Conservation (phyloP, 805 yeast species). For the Wickerhamiella brachini region DNA sequence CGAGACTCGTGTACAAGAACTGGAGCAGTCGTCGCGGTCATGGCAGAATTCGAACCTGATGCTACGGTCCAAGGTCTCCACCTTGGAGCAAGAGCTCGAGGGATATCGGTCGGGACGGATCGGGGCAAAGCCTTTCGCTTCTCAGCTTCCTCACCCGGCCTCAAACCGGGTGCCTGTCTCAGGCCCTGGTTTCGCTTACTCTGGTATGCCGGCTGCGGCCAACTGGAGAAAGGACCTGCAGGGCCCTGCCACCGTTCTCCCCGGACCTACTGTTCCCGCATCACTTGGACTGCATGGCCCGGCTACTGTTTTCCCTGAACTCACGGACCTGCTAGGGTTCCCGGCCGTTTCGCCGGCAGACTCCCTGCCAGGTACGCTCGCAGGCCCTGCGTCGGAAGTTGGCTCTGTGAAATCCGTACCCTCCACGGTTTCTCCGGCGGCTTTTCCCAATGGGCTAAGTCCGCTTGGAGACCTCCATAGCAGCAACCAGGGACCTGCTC, state of each 20-base stretch:
- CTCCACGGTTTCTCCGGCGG: neutral
- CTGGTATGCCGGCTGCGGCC: neutral
- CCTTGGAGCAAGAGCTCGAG: slow-evolving; percentile 56
- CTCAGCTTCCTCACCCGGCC: neutral
- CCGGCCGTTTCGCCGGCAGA: neutral
- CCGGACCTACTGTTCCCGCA: neutral
- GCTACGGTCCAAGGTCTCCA: slow-evolving; percentile 59
- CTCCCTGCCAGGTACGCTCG: neutral
- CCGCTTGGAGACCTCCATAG: neutral
- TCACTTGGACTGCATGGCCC: slow-evolving; percentile 1
- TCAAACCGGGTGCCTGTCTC: neutral
- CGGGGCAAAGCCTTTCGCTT: neutral
- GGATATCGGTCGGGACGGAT: slow-evolving; percentile 32
- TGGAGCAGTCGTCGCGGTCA: slow-evolving; percentile 59
- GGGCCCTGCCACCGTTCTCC: neutral
- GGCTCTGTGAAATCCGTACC: neutral
- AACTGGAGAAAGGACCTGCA: neutral
- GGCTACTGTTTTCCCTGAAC: neutral
- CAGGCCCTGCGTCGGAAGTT: neutral
- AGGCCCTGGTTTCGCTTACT: neutral
- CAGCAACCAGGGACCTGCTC: neutral
- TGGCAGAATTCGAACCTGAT: slow-evolving; percentile 61
- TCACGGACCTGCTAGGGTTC: neutral
- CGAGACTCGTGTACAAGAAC: slow-evolving; percentile 56
- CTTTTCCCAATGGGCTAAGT: neutral